Base-by-base conservation (phyloP, 352 stramenopile species). In the Thalassiosira allenii region DNA sequence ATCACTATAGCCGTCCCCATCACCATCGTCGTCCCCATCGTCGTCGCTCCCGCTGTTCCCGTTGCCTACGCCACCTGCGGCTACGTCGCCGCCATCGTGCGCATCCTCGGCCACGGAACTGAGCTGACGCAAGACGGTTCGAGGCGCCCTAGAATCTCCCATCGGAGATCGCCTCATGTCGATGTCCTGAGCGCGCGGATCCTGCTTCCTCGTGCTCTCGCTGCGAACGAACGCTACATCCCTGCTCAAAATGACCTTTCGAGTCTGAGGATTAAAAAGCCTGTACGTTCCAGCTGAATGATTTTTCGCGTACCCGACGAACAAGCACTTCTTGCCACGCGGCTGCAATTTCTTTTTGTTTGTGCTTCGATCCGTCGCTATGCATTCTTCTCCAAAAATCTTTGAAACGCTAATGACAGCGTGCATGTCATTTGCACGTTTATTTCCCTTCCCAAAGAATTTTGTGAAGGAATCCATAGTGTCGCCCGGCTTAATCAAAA, bases 341-440 rank as follows among this genome's bases (percentile, higher is more conserved):
- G 20, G 3, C 9, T 27, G 23, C 1, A 82, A 58, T 65, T 83
- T 76, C 9, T 9, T 20, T 63, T 79, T 70, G 27, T 52, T 30
- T 14, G 53, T 75, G 8, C 3, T 17, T 32, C 34, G 54, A 32
- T 74, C 74, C 3, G 56, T 74, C 4, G 69, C 17, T 14, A 80
- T 40, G 47, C 61, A 68, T n/a, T 75, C 71, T 33, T 70, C 32
- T 34, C 81, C 81, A 62, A 77, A 88, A 6, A 22, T 23, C 8
- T 22, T 6, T 22, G n/a, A n/a, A n/a, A n/a, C n/a, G n/a, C n/a
- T n/a, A n/a, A n/a, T n/a, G n/a, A n/a, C n/a, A n/a, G n/a, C n/a
- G n/a, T n/a, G n/a, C n/a, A n/a, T n/a, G n/a, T n/a, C n/a, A n/a
- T n/a, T n/a, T n/a, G n/a, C n/a, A n/a, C n/a, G n/a, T n/a, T n/a